phyloP scores from a whole-genome alignment of 2,329 filamentous ascomycete species.

The Penicillium decumbens region DNA sequence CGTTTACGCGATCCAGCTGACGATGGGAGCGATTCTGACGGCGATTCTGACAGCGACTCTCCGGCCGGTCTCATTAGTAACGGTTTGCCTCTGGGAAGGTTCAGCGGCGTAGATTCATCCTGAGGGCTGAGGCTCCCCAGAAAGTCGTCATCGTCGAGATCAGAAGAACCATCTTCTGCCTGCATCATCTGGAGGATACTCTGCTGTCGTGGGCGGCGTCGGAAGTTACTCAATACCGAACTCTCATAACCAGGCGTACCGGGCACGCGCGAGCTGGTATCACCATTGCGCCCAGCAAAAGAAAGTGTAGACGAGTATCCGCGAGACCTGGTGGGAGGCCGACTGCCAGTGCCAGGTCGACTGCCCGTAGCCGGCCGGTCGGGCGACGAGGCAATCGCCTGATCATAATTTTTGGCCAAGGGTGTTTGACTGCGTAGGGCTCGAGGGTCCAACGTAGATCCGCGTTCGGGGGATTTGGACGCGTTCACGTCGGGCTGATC shows the following conservation, averaged over 20 bases:
- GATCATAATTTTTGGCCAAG: constrained; percentile 28
- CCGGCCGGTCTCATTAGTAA: constrained; percentile 20
- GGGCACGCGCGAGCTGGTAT: constrained; percentile 32
- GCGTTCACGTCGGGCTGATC: constrained; percentile 9
- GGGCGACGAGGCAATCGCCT: constrained; percentile 35
- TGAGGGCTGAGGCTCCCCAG: constrained; percentile 42
- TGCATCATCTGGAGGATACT: constrained; percentile 46
- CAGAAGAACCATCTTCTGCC: constrained; percentile 37
- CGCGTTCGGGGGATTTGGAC: constrained; percentile 16
- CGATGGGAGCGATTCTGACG: constrained; percentile 24
- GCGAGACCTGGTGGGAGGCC: constrained; percentile 35
- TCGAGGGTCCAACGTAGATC: constrained; percentile 14
- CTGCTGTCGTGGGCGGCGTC: constrained; percentile 41
- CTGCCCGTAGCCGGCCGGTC: constrained; percentile 32
- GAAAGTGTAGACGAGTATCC: constrained; percentile 41
- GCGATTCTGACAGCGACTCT: constrained; percentile 19
- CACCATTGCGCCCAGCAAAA: constrained; percentile 36
- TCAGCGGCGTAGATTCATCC: constrained; percentile 45
- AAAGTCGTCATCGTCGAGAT: constrained; percentile 40
- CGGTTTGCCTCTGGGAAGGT: constrained; percentile 33
- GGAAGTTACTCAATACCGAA: constrained; percentile 44
- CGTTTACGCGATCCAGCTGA: constrained; percentile 37
- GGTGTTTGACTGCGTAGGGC: constrained; percentile 31
- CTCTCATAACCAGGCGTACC: constrained; percentile 42
- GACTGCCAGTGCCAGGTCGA: constrained; percentile 33